These are phyloP conservation scores for Acorus gramineus DNA, from an alignment of 106 monocot genomes.

Conservation along the genomic window DNA sequence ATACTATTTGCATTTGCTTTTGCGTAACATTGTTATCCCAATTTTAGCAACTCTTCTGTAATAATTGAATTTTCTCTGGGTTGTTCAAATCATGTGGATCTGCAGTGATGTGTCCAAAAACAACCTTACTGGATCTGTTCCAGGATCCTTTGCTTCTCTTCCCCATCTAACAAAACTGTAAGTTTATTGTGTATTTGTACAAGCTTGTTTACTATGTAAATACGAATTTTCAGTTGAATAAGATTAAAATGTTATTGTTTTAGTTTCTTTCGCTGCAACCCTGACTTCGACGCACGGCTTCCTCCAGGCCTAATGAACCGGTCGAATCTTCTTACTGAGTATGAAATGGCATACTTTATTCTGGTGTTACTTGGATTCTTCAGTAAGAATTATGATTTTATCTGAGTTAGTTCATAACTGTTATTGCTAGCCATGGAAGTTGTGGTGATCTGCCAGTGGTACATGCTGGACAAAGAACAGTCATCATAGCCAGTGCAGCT, in stretches of 20 bases:
- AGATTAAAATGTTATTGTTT: neutral
- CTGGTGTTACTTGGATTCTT: too few relatives aligned
- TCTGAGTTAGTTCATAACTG: neutral
- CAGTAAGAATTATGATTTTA: too few relatives aligned
- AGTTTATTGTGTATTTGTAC: neutral
- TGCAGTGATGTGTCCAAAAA: conserved; percentile 30
- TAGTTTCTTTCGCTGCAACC: conserved; percentile 40
- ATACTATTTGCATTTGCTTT: too few relatives aligned
- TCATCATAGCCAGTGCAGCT: conserved; percentile 28
- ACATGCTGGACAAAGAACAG: neutral
- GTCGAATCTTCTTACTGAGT: conserved; percentile 21
- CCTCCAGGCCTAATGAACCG: conserved; percentile 13
- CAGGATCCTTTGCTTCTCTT: conserved; percentile 24
- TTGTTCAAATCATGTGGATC: neutral
- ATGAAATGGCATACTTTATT: conserved; percentile 1
- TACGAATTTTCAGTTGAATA: too few relatives aligned
- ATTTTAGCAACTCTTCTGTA: too few relatives aligned
- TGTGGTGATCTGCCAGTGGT: conserved; percentile 10
- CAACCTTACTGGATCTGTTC: conserved; percentile 30
- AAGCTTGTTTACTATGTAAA: too few relatives aligned
- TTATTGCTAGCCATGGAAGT: conserved; percentile 16
- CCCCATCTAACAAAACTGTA: conserved; percentile 32
- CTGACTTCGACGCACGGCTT: conserved; percentile 16
- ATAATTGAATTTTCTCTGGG: conserved; percentile 2
- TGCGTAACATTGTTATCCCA: too few relatives aligned